Evolutionary conservation across 2,329 filamentous ascomycete genomes (phyloP), one percentile per base, ranked within the genome.

Genomic region (Exophiala mesophila): DNA sequence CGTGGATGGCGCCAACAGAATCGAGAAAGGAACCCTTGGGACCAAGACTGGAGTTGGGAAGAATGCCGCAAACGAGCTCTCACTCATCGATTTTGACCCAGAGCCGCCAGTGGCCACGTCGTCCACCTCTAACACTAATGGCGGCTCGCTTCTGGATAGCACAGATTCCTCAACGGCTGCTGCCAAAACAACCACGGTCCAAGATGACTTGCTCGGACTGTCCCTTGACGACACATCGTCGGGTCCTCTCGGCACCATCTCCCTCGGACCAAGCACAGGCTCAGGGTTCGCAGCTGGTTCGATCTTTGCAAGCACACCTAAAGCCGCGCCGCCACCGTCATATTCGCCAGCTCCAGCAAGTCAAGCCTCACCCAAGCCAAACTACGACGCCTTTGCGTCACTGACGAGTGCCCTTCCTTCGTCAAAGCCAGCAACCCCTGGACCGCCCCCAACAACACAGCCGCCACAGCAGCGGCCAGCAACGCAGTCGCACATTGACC

Each of bases 151-250:
- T 12, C 41, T 55, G 13, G 61, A 63, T 41, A 69, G 68, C 9
- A 63, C 70, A 32, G 66, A 69, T 21, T 62, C 69, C 33, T 56
- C 63, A 24, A 52, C 65, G 18, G 54, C 59, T 20, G 65, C 67
- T 16, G 63, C 70, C 10, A 75, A 78, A 44, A 68, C 77, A 1
- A 80, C 77, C 40, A 82, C 85, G 10, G 64, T 97, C 16, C 89
- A 96, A 59, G 89, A 94, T 61, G 92, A 98, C 59, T 72, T 98
- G 5, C 73, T 98, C 3, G 92, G 92, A 0, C 69, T 98, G 31
- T 94, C 88, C 29, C 78, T 98, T 57, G 80, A 80, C 36, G 82
- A 85, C 44, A 73, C 75, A 36, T 74, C 67, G 42, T 90, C 81
- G 58, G 82, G 85, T 9, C 79, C 85, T 57, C 79, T 81, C 4